These are phyloP conservation scores for Tilletia indica DNA, from an alignment of 1,284 basidiomycete species.

Conservation along the genomic window DNA sequence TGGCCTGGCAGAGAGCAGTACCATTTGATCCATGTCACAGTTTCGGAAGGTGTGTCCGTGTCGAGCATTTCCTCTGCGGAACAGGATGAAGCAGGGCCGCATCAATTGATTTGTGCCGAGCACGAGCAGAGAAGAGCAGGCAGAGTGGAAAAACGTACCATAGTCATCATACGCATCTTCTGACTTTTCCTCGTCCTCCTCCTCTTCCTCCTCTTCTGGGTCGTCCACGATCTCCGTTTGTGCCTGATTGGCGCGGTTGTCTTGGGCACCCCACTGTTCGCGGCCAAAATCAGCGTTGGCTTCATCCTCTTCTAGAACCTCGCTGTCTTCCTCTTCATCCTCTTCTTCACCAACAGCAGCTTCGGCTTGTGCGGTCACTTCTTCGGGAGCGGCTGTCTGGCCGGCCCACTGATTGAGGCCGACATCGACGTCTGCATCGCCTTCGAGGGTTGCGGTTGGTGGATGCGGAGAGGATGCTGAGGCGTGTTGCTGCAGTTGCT, in stretches of 20 bases:
- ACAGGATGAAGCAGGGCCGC: background rate
- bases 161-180: constrained; percentile 28
- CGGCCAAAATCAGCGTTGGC: background rate
- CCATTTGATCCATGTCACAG: constrained; percentile 93
- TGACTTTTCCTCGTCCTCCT: constrained; percentile 21
- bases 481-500: background rate
- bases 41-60: constrained; percentile 51
- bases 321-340: constrained; percentile 29
- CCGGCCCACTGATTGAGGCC: constrained; percentile 9
- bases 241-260: background rate
- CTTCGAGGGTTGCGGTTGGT: background rate
- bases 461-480: background rate
- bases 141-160: background rate
- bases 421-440: constrained; percentile 13
- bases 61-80: background rate
- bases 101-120: background rate
- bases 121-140: background rate
- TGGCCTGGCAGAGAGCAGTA: constrained; percentile 97
- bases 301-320: constrained; percentile 25
- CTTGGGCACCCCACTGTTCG: background rate
- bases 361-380: constrained; percentile 14
- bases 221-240: constrained; percentile 10
- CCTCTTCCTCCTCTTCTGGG: constrained; percentile 8
- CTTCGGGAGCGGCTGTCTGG: background rate
- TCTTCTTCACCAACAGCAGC: constrained; percentile 24